A percentile compares a stretch with the other conserved stretches of the same genome.
These are phyloP conservation scores for Solanum ahanhuiri DNA, from an alignment of 257 asterid species.

Conservation along the genomic window DNA sequence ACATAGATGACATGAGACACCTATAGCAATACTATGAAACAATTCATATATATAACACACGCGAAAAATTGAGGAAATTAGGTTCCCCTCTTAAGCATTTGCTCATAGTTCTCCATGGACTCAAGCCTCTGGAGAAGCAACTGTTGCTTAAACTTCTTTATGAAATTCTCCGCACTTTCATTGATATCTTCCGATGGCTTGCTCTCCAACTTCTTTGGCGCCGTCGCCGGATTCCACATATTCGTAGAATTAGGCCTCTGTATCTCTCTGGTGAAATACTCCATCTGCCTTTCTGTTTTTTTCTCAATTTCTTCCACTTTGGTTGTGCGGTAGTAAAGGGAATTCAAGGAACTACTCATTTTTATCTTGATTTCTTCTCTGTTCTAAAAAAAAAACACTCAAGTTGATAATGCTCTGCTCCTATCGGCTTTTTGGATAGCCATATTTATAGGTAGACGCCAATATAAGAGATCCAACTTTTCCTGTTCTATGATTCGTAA, in stretches of 20 bases:
- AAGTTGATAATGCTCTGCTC: not conserved
- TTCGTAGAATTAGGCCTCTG: not conserved
- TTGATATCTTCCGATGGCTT: conserved; percentile 44
- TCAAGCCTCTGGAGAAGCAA: conserved; percentile 60
- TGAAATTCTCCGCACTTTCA: conserved; percentile 65
- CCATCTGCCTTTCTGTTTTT: not conserved
- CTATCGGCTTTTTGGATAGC: not conserved
- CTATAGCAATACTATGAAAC: not conserved
- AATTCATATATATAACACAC: not conserved
- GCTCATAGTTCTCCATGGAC: conserved; percentile 63
- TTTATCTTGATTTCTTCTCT: not conserved
- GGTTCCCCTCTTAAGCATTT: conserved; percentile 63
- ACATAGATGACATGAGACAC: not conserved
- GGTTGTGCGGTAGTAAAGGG: not conserved
- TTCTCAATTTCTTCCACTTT: not conserved
- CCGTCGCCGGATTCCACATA: not conserved
- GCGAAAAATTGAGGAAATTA: not conserved
- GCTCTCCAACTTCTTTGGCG: conserved; percentile 22
- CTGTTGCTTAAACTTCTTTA: conserved; percentile 54
- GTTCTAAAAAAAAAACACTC: not conserved
- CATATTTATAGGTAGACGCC: not conserved
- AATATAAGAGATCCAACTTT: not conserved
- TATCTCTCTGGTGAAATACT: not conserved
- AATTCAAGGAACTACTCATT: not conserved
- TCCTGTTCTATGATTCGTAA: not conserved